Evolutionary conservation across 441 rosid genomes (phyloP), one percentile per base, ranked within the genome.

Genomic region (Pelargonium citronellum): DNA sequence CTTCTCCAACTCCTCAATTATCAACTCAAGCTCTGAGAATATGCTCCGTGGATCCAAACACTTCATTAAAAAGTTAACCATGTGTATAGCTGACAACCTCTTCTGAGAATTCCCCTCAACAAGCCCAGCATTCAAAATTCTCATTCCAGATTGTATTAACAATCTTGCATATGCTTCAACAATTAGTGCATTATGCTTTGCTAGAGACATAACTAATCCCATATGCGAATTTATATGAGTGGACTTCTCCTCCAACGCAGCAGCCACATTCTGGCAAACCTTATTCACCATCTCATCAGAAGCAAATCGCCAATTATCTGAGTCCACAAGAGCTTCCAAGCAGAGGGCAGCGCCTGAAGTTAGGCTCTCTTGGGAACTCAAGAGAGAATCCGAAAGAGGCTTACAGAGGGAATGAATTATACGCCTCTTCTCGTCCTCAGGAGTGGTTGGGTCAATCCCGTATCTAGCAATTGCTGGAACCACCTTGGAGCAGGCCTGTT

Each of bases 41-140:
- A 91, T 77, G 77, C 97, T 91, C 81, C 96, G 89, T 16, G 86
- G 87, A 75, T 96, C 89, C 80, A 96, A 68, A 73, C 84, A 86
- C 83, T 89, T 96, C 99, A 96, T 91, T 82, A 96, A 79, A 82
- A 87, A 96, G 75, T 87, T 91, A 61, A 96, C 86, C 99, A 96
- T 93, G 76, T 93, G 98, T 71, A 96, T 87, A 0, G 99, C 97
- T 13, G 89, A 79, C 69, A 87, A 79, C 66, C 96, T 75, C 78
- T 90, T 93, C 80, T 96, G 92, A 77, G 98, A 81, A 81, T 90
- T 89, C 4, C 82, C 85, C 72, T 94, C 98, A 0, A 70, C 67
- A 70, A 83, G 85, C 44, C 96, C 92, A 30, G 85, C 77, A 61
- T 82, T 81, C 69, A 92, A 66, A 73, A 91, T 86, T 68, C 87